Conservation (phyloP, 306 rosid genomes). For the Cucumis cinereus region DNA sequence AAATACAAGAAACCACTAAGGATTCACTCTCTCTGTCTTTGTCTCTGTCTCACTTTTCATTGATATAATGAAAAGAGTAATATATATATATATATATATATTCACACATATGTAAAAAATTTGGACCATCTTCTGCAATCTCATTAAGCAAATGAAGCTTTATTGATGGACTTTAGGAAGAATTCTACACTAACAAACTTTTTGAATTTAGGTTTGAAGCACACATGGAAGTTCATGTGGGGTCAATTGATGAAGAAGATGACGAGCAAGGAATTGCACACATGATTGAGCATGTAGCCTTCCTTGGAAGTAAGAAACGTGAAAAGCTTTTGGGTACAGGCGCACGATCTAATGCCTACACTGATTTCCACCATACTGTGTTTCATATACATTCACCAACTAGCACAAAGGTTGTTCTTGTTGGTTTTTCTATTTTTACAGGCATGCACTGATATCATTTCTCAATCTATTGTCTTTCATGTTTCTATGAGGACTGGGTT, state of each 20-base stretch:
- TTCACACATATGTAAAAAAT: too few species aligned
- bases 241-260: constrained; percentile 92
- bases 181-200: not conserved
- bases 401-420: constrained; percentile 56
- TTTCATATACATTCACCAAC: constrained; percentile 96
- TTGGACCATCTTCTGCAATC: not conserved
- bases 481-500: not conserved
- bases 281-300: constrained; percentile 99
- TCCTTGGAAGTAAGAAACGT: constrained; percentile 98
- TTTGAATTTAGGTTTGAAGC: constrained; percentile 82
- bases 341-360: constrained; percentile 96
- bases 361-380: constrained; percentile 98
- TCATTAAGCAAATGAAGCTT: not conserved
- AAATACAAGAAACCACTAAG: too few species aligned
- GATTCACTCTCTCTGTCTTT: too few species aligned
- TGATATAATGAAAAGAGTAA: too few species aligned
- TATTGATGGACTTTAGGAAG: not conserved
- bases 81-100: too few species aligned
- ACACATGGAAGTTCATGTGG: constrained; percentile 94
- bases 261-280: constrained; percentile 98
- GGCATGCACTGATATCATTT: not conserved
- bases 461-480: not conserved
- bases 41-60: too few species aligned
- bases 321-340: constrained; percentile 98
- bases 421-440: not conserved